Evolutionary conservation across 108 stramenopile genomes (phyloP), one percentile per base, ranked within the genome.

Genomic region (Nitzschia sp.): DNA sequence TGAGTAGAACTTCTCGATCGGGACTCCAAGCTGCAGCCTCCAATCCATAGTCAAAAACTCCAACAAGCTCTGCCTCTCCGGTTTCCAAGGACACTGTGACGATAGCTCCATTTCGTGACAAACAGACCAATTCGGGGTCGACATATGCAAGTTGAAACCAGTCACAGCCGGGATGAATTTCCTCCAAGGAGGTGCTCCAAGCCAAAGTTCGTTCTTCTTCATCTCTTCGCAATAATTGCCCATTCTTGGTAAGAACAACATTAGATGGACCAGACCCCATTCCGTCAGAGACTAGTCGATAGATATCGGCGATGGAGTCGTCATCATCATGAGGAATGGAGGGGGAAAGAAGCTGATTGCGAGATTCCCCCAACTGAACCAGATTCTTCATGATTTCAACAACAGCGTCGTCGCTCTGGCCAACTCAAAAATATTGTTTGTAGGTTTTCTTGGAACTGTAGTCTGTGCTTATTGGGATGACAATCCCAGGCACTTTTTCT

Each of bases 31-130:
- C 65, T 15, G 78, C 90, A 46, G 84, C 77, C 53, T 84, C 75
- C 21, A 94, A 50, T 0, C 93, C 93, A 69, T 90, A 74, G 53
- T 91, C 90, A 70, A 94, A 94, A 11, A 82, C 76, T 10, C 93
- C 93, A 38, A 94, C 88, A 10, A 88, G 73, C 72, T 91, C 90
- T 25, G 72, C 86, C 39, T 80, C 76, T 21, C 80, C 79, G 25
- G 77, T 68, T n/a, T 56, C 53, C 7, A 72, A 72, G 53, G 56
- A 67, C 58, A 84, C 63, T 12, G 79, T 75, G 53, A 82, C 78
- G 40, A 93, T 75, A 10, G 83, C 72, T 37, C 84, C 84, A 63
- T 48, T 57, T 60, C 57, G 50, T 14, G 80, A 81, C 40, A 85
- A 57, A 55, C 77, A 78, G 15, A 85, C 80, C 52, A 85, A 50